Evolutionary conservation across 2,329 filamentous ascomycete species (phyloP).

Genomic region (Teratosphaeria epicoccoides): DNA sequence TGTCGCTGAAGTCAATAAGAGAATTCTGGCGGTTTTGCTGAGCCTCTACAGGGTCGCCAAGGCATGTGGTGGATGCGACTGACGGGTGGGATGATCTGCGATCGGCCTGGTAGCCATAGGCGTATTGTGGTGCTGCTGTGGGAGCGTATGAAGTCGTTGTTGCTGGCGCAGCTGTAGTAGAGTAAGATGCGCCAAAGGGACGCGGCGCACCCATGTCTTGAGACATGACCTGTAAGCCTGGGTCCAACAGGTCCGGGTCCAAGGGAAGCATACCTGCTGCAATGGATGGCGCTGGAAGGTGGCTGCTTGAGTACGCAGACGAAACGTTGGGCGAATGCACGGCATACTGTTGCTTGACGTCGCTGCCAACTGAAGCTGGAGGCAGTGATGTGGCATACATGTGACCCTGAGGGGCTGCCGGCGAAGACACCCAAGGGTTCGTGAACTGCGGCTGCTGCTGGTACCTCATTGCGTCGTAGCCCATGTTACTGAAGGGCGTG

Average conservation of each 20-base stretch:
- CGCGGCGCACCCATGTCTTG: slow-evolving; percentile 66
- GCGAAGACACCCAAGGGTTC: slow-evolving; percentile 70
- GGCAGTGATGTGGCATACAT: slow-evolving; percentile 57
- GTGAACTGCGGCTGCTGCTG: slow-evolving; percentile 64
- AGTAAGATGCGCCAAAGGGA: slow-evolving; percentile 59
- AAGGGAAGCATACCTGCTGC: slow-evolving; percentile 56
- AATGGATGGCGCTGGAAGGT: slow-evolving; percentile 63
- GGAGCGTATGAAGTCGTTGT: slow-evolving; percentile 58
- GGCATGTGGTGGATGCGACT: slow-evolving; percentile 49
- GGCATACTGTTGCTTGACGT: slow-evolving; percentile 24
- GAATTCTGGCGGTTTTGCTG: slow-evolving; percentile 47
- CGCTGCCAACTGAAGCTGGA: slow-evolving; percentile 48
- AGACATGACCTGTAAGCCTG: slow-evolving; percentile 51
- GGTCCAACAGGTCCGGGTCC: slow-evolving; percentile 46
- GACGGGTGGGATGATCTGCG: slow-evolving; percentile 78
- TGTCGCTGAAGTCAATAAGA: slow-evolving; percentile 52
- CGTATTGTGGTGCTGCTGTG: slow-evolving; percentile 61
- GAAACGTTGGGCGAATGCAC: slow-evolving; percentile 21
- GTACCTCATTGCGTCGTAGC: slow-evolving; percentile 73
- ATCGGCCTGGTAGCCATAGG: slow-evolving; percentile 47
- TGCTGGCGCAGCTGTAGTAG: slow-evolving; percentile 55
- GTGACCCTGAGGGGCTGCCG: slow-evolving; percentile 45
- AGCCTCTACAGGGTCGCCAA: slow-evolving; percentile 37
- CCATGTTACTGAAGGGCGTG: slow-evolving; percentile 59
- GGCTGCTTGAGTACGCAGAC: slow-evolving; percentile 54